Conservation (phyloP, 2,329 filamentous ascomycete species). For the Exophiala xenobiotica region DNA sequence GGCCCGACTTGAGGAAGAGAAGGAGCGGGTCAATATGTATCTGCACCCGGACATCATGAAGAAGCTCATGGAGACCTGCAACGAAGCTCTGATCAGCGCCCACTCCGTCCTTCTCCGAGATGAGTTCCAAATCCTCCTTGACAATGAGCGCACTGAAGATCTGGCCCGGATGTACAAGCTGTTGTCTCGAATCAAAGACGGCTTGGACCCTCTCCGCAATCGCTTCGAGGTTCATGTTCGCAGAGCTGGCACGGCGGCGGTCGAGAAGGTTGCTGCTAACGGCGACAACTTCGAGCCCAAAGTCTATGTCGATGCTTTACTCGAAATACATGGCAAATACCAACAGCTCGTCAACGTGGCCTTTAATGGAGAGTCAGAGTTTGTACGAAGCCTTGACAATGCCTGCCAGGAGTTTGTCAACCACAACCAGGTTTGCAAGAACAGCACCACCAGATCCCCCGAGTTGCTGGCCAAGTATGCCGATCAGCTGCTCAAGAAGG, state of each 20-base stretch:
- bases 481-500: conserved; percentile 88
- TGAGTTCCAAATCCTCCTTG: conserved; percentile 90
- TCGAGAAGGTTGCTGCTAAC: conserved; percentile 85
- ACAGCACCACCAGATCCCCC: conserved; percentile 88
- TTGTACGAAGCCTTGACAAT: conserved; percentile 92
- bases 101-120: conserved; percentile 85
- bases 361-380: conserved; percentile 94
- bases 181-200: conserved; percentile 83
- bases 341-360: conserved; percentile 86
- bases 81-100: conserved; percentile 83
- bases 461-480: conserved; percentile 95
- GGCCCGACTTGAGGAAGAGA: conserved; percentile 82
- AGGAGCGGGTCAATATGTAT: conserved; percentile 88
- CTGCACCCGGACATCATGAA: conserved; percentile 85
- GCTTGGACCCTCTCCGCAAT: conserved; percentile 80
- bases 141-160: conserved; percentile 92
- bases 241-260: conserved; percentile 81
- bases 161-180: conserved; percentile 96
- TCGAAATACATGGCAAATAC: conserved; percentile 93
- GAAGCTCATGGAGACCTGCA: conserved; percentile 81
- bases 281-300: conserved; percentile 92
- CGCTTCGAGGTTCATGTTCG: conserved; percentile 92
- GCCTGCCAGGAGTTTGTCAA: conserved; percentile 98
- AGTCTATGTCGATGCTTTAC: conserved; percentile 89
- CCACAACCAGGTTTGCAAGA: conserved; percentile 92